phyloP scores from a whole-genome alignment of 345 rosid species.

The Melaleuca alternifolia region DNA sequence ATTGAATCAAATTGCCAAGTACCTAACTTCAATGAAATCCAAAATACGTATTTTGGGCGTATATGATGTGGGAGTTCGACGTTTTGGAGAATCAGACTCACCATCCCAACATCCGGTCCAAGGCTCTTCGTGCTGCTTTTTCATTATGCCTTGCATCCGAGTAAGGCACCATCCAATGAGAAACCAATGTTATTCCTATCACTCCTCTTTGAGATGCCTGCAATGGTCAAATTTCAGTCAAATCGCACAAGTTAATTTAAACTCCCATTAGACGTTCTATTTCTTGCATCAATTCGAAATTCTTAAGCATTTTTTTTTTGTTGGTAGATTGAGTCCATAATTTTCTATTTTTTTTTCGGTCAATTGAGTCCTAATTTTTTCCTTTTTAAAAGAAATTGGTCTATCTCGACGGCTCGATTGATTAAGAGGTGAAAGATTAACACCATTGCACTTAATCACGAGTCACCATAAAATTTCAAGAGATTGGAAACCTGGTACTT shows the following conservation, averaged over 20 bases:
- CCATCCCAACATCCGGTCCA: constrained; percentile 38
- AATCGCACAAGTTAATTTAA: background rate
- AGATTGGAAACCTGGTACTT: constrained; percentile 18
- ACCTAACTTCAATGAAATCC: background rate
- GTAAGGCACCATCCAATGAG: no score
- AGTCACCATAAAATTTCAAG: no score
- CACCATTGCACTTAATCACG: background rate
- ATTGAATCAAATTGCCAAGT: no score
- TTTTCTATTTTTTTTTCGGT: no score
- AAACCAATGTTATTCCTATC: constrained; percentile 23
- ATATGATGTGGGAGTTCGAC: background rate
- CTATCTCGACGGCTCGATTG: background rate
- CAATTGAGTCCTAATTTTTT: background rate
- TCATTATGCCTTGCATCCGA: background rate
- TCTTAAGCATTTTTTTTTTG: background rate
- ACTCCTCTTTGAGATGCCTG: constrained; percentile 18
- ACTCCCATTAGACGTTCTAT: background rate
- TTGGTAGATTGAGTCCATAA: background rate
- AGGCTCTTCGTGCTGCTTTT: constrained; percentile 14
- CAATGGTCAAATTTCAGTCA: background rate
- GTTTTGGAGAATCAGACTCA: background rate
- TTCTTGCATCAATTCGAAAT: background rate
- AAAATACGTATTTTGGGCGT: background rate
- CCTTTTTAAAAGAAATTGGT: no score
- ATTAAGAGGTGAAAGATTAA: background rate